Evolutionary conservation across 2,329 filamentous ascomycete species (phyloP).

Genomic region (Massarina eburnea): DNA sequence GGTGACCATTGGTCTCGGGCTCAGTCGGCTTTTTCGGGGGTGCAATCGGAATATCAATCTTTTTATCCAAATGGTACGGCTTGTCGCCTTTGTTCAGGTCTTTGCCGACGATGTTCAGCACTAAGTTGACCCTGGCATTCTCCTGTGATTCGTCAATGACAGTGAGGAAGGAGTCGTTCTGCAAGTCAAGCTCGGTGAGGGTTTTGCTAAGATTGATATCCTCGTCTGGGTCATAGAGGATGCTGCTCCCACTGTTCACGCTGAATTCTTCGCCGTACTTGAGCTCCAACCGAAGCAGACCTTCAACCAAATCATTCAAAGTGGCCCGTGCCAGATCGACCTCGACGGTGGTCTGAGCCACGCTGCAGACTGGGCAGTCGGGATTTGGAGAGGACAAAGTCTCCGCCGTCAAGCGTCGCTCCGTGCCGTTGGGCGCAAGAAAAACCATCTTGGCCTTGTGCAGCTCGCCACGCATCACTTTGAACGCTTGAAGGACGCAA

Average conservation of each 20-base stretch:
- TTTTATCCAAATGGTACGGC: slow-evolving; percentile 55
- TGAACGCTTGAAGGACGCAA: slow-evolving; percentile 90
- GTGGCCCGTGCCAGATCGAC: slow-evolving; percentile 74
- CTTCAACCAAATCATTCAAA: slow-evolving; percentile 75
- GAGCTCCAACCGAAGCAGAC: slow-evolving; percentile 68
- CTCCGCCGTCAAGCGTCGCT: slow-evolving; percentile 61
- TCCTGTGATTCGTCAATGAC: slow-evolving; percentile 82
- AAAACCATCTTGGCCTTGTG: slow-evolving; percentile 80
- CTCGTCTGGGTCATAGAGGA: slow-evolving; percentile 89
- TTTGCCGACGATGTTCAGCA: slow-evolving; percentile 68
- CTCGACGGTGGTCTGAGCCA: slow-evolving; percentile 66
- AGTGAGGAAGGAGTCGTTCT: slow-evolving; percentile 74
- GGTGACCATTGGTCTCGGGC: slow-evolving; percentile 32
- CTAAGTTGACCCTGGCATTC: slow-evolving; percentile 75
- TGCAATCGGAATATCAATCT: slow-evolving; percentile 52
- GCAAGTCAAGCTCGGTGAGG: slow-evolving; percentile 74
- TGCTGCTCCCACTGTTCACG: slow-evolving; percentile 70
- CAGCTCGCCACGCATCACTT: slow-evolving; percentile 73
- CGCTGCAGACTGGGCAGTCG: slow-evolving; percentile 80
- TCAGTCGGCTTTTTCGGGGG: slow-evolving; percentile 46
- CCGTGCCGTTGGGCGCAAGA: slow-evolving; percentile 65
- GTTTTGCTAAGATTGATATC: slow-evolving; percentile 83
- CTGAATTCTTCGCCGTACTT: slow-evolving; percentile 82
- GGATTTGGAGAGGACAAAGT: slow-evolving; percentile 68
- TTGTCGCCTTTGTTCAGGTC: slow-evolving; percentile 48